phyloP scores from a whole-genome alignment of 148 eudicot genomes.

The Heliamphora exappendiculata region DNA sequence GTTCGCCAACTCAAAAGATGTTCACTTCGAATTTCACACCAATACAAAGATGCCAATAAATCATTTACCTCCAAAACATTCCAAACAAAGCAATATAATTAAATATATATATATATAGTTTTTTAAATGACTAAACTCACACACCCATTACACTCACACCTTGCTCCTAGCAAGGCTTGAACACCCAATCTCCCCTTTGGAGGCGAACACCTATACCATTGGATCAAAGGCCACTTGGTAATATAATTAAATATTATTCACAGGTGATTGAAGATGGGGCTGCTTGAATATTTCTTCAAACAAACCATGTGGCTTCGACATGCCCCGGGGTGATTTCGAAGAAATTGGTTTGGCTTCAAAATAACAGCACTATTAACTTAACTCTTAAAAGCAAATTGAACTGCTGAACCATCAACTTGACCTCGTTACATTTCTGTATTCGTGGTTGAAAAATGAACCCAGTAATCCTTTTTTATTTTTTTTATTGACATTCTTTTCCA shows the following conservation, averaged over 20 bases:
- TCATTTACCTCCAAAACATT: background rate
- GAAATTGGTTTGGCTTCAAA: background rate
- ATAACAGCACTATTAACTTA: background rate
- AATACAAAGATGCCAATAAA: background rate
- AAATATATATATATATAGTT: no score
- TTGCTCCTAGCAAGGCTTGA: no score
- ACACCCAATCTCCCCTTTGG: no score
- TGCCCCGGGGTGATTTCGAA: background rate
- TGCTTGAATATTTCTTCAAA: background rate
- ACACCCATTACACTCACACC: no score
- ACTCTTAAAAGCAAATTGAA: background rate
- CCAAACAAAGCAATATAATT: background rate
- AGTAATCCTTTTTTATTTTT: no score
- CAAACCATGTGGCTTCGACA: background rate
- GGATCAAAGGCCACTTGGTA: no score
- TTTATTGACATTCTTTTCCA: background rate
- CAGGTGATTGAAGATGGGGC: background rate
- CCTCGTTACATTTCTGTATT: no score
- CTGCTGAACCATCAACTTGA: background rate
- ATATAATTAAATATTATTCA: background rate
- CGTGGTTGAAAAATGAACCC: background rate
- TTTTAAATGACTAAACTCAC: no score
- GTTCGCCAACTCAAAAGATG: background rate
- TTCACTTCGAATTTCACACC: background rate
- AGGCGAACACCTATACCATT: no score